Percentiles rank a stretch among this genome's conserved stretches.
Conservation (phyloP, 805 yeast species). For the Yueomyces sp. region DNA sequence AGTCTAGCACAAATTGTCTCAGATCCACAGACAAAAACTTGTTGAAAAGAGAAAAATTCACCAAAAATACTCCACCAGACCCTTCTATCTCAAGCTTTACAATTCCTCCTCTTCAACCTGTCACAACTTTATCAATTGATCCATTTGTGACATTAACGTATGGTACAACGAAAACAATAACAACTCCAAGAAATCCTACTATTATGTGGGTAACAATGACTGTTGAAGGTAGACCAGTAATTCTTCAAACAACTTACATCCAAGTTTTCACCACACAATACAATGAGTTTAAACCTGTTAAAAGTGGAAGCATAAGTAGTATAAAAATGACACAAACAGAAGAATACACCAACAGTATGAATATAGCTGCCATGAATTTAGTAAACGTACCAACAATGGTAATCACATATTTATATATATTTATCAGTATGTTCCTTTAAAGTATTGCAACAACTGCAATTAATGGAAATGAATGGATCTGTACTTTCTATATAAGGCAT, state of each 20-base stretch:
- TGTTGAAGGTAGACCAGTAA: constrained; percentile 26
- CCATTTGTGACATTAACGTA: constrained; percentile 7
- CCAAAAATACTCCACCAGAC: constrained; percentile 6
- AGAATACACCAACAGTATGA: too few relatives aligned
- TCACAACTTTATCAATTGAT: constrained; percentile 7
- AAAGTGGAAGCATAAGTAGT: constrained; percentile 30
- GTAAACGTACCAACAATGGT: too few relatives aligned
- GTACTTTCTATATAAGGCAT: background rate
- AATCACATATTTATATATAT: too few relatives aligned
- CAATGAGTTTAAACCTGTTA: constrained; percentile 11
- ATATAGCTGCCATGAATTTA: too few relatives aligned
- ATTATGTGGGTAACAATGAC: constrained; percentile 37
- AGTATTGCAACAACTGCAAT: too few relatives aligned
- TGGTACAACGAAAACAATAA: constrained; percentile 16
- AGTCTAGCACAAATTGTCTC: too few relatives aligned
- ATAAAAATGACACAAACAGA: too few relatives aligned
- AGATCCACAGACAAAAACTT: too few relatives aligned
- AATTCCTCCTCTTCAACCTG: constrained; percentile 13
- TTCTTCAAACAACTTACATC: constrained; percentile 30
- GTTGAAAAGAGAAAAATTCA: too few relatives aligned
- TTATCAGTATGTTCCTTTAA: too few relatives aligned
- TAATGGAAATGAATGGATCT: background rate
- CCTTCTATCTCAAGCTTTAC: constrained; percentile 17
- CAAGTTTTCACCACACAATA: constrained; percentile 34
- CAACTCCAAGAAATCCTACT: constrained; percentile 20